Conservation (phyloP, 2,329 filamentous ascomycete species). For the Phialophora verrucosa region DNA sequence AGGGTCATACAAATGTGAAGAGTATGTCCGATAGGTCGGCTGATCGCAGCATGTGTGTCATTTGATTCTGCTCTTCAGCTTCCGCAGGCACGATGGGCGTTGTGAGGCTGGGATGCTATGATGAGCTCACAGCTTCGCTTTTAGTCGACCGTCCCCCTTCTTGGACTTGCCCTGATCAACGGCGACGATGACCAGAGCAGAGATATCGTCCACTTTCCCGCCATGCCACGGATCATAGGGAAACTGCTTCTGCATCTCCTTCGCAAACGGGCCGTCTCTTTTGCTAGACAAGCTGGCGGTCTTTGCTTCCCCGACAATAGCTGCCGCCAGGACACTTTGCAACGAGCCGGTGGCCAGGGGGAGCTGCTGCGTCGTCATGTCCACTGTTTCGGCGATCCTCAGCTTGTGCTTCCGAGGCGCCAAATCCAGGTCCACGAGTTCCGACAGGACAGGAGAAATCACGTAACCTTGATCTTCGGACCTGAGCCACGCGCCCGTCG, state of each 20-base stretch:
- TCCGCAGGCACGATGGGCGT: background rate
- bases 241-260: slow-evolving; percentile 86
- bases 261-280: slow-evolving; percentile 90
- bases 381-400: slow-evolving; percentile 12
- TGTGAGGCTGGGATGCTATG: background rate
- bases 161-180: slow-evolving; percentile 60
- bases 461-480: slow-evolving; percentile 64
- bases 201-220: slow-evolving; percentile 96
- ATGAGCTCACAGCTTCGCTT: slow-evolving; percentile 36
- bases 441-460: slow-evolving; percentile 65
- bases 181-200: slow-evolving; percentile 79
- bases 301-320: slow-evolving; percentile 83
- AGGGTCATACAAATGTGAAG: background rate
- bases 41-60: background rate
- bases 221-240: slow-evolving; percentile 86
- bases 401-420: slow-evolving; percentile 43
- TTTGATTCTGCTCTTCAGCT: background rate
- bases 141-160: slow-evolving; percentile 18
- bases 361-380: slow-evolving; percentile 1
- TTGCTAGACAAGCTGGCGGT: slow-evolving; percentile 79
- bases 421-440: slow-evolving; percentile 57
- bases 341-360: slow-evolving; percentile 57
- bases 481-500: slow-evolving; percentile 72
- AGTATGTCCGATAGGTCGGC: background rate
- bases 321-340: slow-evolving; percentile 77